Base-by-base conservation (phyloP, 73 alveolate genomes). In the Symbiodinium pilosum region DNA sequence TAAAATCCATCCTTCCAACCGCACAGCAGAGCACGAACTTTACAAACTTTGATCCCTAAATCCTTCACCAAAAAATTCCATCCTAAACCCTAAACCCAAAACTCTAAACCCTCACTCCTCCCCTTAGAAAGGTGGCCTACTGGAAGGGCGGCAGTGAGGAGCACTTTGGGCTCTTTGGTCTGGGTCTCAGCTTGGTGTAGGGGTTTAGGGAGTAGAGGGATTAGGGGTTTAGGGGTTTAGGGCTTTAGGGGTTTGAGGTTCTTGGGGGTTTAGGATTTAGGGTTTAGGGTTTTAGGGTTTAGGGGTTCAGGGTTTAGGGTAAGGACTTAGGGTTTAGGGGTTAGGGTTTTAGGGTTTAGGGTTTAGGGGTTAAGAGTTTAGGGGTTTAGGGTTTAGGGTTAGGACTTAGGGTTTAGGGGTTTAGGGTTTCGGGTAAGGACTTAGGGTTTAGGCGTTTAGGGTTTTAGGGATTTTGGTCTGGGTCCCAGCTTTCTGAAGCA, bases 111-210 rank as follows among this genome's bases (percentile, higher is more conserved):
- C 73, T 56, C n/a, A 56, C 26, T 16, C 32, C 32, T 16, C 32
- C 73, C 73, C 73, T 56, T 20, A 56, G 20, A 32, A 3, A 73
- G 85, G 43, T 91, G 77, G 97, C 97, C 32, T 91, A 91, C 77
- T 91, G 97, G 97, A 91, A 91, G 77, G 97, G 97, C 21, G 97
- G 97, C 75, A 16, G 38, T 4, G 97, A 91, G 81, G 81, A 59
- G 88, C 81, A 69, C 75, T 91, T 91, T 26, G 97, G 97, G 52
- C 87, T 91, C 39, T 91, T 91, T 47, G 97, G 97, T 43, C 41
- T 43, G 6, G 6, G 59, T 6, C 59, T 14, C 59, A 47, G 59
- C 6, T 6, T 9, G 59, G 59, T 14, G 6, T 14, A 9, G 21
- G 6, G 59, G 59, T 47, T 14, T 47, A 47, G 73, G 64, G 64